Conservation (phyloP, 108 stramenopile species). For the Pseudonitzschia multistriata region DNA sequence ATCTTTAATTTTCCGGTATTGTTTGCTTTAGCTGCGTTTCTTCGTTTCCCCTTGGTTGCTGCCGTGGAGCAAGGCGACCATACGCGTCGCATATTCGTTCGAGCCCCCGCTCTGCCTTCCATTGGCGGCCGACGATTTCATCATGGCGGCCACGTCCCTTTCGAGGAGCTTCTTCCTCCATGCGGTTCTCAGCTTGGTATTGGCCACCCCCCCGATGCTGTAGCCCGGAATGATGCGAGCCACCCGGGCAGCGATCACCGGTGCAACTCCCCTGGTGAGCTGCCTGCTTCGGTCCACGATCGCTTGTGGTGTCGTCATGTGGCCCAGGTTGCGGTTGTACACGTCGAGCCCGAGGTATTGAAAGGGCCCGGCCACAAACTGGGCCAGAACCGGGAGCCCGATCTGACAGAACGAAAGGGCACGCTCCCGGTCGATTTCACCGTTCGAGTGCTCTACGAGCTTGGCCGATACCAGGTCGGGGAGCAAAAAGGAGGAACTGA, state of each 20-base stretch:
- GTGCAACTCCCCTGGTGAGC: conserved; percentile 23
- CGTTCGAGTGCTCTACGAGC: background rate
- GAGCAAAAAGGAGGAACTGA: conserved; percentile 57
- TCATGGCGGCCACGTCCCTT: conserved; percentile 9
- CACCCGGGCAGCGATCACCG: conserved; percentile 42
- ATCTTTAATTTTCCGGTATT: too few species aligned
- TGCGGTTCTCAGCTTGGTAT: conserved; percentile 26
- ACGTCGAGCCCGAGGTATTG: conserved; percentile 54
- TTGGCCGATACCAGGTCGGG: conserved; percentile 39
- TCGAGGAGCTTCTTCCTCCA: conserved; percentile 28
- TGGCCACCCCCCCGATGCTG: conserved; percentile 54
- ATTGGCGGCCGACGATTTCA: background rate
- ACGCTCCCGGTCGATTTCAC: conserved; percentile 13
- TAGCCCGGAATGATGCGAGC: conserved; percentile 58
- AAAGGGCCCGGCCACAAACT: conserved; percentile 52
- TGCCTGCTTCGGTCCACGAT: conserved; percentile 27
- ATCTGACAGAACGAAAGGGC: conserved; percentile 43
- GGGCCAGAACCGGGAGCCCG: conserved; percentile 35
- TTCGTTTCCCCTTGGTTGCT: background rate
- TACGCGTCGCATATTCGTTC: background rate
- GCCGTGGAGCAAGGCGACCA: conserved; percentile 8
- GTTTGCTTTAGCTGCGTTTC: conserved; percentile 1
- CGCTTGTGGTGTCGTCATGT: conserved; percentile 1
- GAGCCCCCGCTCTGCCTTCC: background rate
- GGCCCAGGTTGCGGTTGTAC: conserved; percentile 45